Evolutionary conservation across 345 rosid species (phyloP).

Genomic region (Nasturtium officinale): DNA sequence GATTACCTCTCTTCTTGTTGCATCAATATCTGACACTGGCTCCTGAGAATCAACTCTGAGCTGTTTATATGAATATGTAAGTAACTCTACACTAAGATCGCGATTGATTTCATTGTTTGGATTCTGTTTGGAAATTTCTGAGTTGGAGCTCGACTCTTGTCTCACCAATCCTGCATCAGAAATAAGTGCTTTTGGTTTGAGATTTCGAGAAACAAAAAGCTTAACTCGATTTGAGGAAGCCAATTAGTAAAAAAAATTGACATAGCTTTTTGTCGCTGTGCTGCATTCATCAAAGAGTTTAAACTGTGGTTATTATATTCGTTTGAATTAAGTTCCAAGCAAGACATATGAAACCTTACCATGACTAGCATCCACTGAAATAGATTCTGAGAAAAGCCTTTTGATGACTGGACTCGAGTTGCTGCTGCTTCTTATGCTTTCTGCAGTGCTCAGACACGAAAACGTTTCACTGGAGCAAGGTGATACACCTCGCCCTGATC

Average conservation of each 20-base stretch:
- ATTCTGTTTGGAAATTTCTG: slow-evolving; percentile 24
- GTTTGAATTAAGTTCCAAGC: too few relatives aligned
- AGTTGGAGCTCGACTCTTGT: slow-evolving; percentile 23
- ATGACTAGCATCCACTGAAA: slow-evolving; percentile 43
- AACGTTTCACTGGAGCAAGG: slow-evolving; percentile 43
- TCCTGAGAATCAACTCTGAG: slow-evolving; percentile 56
- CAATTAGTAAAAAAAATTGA: not conserved
- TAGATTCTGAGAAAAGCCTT: slow-evolving; percentile 57
- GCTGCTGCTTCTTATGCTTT: slow-evolving; percentile 39
- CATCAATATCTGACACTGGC: slow-evolving; percentile 59
- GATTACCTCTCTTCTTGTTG: slow-evolving; percentile 69
- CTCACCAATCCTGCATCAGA: slow-evolving; percentile 49
- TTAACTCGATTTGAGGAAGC: not conserved
- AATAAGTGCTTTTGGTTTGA: slow-evolving; percentile 14
- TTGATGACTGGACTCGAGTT: slow-evolving; percentile 47
- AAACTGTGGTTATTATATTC: too few relatives aligned
- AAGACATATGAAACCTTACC: slow-evolving; percentile 49
- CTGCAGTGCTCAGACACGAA: slow-evolving; percentile 43
- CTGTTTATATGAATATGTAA: slow-evolving; percentile 54
- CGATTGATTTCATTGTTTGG: slow-evolving; percentile 35
- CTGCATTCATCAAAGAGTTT: not conserved
- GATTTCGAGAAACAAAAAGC: slow-evolving; percentile 1
- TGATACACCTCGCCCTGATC: slow-evolving; percentile 51
- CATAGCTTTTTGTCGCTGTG: not conserved
- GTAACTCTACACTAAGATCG: slow-evolving; percentile 33